A percentile compares a stretch with the other conserved stretches of the same genome.
phyloP scores from a whole-genome alignment of 2,329 filamentous ascomycete genomes.

The Paraphaeosphaeria minitans region DNA sequence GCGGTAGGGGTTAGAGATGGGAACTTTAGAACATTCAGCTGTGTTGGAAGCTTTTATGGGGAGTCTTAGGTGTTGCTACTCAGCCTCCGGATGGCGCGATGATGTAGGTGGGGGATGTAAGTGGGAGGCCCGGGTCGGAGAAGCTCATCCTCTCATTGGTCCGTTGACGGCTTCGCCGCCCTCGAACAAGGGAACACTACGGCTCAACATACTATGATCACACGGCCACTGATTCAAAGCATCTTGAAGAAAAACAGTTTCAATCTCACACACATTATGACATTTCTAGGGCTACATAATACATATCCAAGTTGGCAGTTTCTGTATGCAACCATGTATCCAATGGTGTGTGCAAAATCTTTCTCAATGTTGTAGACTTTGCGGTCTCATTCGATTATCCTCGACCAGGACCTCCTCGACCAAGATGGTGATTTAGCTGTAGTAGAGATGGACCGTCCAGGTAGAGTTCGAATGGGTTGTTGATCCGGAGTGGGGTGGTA shows the following conservation, averaged over 20 bases:
- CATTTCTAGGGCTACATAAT: constrained; percentile 11
- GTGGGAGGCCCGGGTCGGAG: constrained; percentile 1
- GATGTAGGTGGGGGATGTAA: not conserved
- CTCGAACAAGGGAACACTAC: not conserved
- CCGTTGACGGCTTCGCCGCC: not conserved
- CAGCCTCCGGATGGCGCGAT: not conserved
- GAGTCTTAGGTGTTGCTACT: not conserved
- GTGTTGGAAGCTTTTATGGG: not conserved
- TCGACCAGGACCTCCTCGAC: not conserved
- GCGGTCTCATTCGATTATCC: constrained; percentile 4
- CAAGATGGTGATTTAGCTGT: not conserved
- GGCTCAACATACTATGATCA: not conserved
- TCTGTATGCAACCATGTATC: constrained; percentile 2
- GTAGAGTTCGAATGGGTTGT: not conserved
- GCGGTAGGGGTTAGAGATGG: not conserved
- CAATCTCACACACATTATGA: not conserved
- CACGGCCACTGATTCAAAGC: not conserved
- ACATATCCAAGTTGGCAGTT: not conserved
- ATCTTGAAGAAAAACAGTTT: not conserved
- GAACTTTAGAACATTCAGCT: not conserved
- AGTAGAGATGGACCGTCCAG: not conserved
- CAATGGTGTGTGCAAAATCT: constrained; percentile 3
- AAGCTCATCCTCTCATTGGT: constrained; percentile 4
- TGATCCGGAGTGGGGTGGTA: constrained; percentile 13
- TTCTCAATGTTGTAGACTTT: not conserved